A percentile compares a stretch with the other conserved stretches of the same genome.
Conservation (phyloP, 2,329 filamentous ascomycete genomes). For the Neofusicoccum kwambonambiense region DNA sequence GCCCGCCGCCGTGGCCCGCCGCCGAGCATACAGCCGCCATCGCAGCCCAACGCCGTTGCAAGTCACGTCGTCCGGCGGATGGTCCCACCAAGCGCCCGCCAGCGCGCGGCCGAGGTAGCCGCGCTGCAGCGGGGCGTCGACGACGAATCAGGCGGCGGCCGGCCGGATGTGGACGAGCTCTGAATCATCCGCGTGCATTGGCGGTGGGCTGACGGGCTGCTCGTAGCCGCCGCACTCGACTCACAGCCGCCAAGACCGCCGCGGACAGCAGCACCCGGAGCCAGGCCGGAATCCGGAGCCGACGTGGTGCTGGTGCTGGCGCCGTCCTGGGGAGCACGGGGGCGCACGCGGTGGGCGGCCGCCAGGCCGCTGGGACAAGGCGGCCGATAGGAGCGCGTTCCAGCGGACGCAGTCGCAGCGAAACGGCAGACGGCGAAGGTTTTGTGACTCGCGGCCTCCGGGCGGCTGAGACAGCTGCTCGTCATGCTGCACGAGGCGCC, state of each 20-base stretch:
- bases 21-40: neutral
- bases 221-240: neutral
- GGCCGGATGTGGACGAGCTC: neutral
- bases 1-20: neutral
- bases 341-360: neutral
- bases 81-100: neutral
- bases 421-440: neutral
- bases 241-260: neutral
- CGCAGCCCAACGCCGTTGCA: neutral
- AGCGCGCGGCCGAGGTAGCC: neutral
- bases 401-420: neutral
- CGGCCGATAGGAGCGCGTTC: neutral
- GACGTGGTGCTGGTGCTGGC: neutral
- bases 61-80: neutral
- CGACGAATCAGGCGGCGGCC: neutral
- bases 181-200: neutral
- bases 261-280: neutral
- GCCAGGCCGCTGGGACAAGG: neutral
- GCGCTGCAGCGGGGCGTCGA: neutral
- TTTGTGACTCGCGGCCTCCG: neutral
- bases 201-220: neutral
- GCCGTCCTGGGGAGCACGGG: neutral
- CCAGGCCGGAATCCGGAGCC: neutral
- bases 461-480: conserved; percentile 17
- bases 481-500: neutral